phyloP scores from a whole-genome alignment of 257 asterid genomes.

The Plantago elongata region DNA sequence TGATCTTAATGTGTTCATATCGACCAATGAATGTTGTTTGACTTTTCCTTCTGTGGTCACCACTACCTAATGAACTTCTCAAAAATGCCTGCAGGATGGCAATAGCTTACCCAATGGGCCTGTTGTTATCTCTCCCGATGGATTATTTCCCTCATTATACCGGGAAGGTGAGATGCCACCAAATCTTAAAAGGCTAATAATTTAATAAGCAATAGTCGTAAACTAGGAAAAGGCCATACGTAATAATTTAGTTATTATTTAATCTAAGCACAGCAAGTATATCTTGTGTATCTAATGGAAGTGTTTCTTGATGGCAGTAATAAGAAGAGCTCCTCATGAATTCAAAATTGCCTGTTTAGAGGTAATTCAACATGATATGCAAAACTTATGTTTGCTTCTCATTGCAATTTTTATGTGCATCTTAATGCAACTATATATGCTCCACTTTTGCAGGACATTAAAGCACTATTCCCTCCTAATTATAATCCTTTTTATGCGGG shows the following conservation, averaged over 20 bases:
- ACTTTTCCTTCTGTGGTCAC: not conserved
- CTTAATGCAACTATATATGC: constrained; percentile 1
- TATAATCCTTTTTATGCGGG: constrained; percentile 98
- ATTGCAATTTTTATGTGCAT: not conserved
- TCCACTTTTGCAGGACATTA: constrained; percentile 69
- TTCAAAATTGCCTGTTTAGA: constrained; percentile 99
- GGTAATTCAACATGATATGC: constrained; percentile 33
- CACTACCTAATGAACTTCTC: constrained; percentile 1
- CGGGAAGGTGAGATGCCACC: constrained; percentile 64
- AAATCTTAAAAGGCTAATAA: not conserved
- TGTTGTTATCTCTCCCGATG: constrained; percentile 98
- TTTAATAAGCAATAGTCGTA: too few species aligned
- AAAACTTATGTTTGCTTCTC: not conserved
- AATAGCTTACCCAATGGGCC: constrained; percentile 94
- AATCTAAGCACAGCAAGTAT: not conserved
- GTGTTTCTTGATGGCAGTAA: constrained; percentile 48
- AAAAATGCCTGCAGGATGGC: constrained; percentile 72
- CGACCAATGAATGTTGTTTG: not conserved
- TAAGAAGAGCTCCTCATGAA: constrained; percentile 98
- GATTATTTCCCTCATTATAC: constrained; percentile 86
- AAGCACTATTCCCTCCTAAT: constrained; percentile 94
- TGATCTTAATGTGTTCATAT: not conserved
- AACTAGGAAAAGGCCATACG: not conserved
- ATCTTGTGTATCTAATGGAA: constrained; percentile 8
- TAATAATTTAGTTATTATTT: not conserved